phyloP scores from a whole-genome alignment of 768 basidiomycete species.

The Leccinum variicolor region DNA sequence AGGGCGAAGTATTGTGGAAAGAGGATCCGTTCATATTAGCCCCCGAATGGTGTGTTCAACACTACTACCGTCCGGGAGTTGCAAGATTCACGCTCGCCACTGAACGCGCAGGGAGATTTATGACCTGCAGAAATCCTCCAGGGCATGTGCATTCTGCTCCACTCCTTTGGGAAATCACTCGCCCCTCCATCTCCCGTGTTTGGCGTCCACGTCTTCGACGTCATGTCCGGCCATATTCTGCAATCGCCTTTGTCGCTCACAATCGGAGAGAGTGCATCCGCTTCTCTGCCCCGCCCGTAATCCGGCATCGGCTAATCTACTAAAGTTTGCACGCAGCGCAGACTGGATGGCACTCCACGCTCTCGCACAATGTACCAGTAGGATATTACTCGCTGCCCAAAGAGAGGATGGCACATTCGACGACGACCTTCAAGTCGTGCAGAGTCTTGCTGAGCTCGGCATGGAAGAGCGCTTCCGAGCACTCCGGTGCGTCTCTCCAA shows the following conservation, averaged over 20 bases:
- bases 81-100: not conserved
- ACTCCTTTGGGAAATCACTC: constrained; percentile 49
- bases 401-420: constrained; percentile 34
- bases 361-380: constrained; percentile 61
- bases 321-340: constrained; percentile 55
- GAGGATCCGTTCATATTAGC: constrained; percentile 80
- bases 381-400: constrained; percentile 55
- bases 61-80: not conserved
- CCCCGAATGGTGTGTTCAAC: constrained; percentile 66
- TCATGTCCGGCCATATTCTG: constrained; percentile 72
- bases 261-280: constrained; percentile 62
- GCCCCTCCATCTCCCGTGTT: constrained; percentile 51
- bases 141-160: constrained; percentile 73
- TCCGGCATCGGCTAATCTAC: constrained; percentile 57
- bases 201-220: constrained; percentile 38
- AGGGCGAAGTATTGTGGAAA: constrained; percentile 79
- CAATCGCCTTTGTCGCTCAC: constrained; percentile 69
- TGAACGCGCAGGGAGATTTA: constrained; percentile 63
- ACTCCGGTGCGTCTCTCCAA: constrained; percentile 13
- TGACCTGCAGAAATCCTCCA: constrained; percentile 55
- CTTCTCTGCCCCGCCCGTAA: constrained; percentile 76
- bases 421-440: constrained; percentile 53
- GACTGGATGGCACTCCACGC: constrained; percentile 75
- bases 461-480: constrained; percentile 63
- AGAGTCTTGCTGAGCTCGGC: constrained; percentile 67